phyloP scores from a whole-genome alignment of 768 basidiomycete genomes.

The Collybiopsis luxurians region DNA sequence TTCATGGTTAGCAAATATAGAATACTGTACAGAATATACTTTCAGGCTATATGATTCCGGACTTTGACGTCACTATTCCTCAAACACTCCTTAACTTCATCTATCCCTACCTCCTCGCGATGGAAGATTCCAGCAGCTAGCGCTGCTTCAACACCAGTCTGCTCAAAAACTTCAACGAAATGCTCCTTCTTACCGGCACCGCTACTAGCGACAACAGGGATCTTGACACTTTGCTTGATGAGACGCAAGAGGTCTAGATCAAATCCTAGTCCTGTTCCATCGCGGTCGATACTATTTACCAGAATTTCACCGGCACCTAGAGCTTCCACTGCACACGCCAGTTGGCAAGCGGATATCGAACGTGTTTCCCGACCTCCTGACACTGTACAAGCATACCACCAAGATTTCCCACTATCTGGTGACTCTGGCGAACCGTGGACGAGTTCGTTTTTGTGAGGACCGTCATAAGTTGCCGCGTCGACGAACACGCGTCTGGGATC shows the following conservation, averaged over 20 bases:
- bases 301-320: conserved; percentile 96
- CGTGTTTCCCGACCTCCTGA: conserved; percentile 86
- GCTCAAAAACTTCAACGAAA: conserved; percentile 83
- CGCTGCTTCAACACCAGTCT: conserved; percentile 84
- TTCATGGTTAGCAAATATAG: too few species aligned
- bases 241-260: conserved; percentile 80
- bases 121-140: conserved; percentile 98
- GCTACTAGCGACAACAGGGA: conserved; percentile 94
- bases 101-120: conserved; percentile 80
- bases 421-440: conserved; percentile 44
- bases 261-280: conserved; percentile 91
- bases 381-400: conserved; percentile 99
- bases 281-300: conserved; percentile 94
- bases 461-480: conserved; percentile 60
- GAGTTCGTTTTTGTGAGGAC: conserved; percentile 65
- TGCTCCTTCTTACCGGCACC: conserved; percentile 84
- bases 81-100: conserved; percentile 70
- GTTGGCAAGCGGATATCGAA: conserved; percentile 82
- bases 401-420: conserved; percentile 68
- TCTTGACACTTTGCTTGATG: conserved; percentile 71
- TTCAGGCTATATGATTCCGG: conserved; percentile 19
- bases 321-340: conserved; percentile 86
- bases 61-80: conserved; percentile 47
- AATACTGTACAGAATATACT: neutral
- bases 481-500: conserved; percentile 90